phyloP scores from a whole-genome alignment of 345 rosid species.

The Citrus cavaleriei region DNA sequence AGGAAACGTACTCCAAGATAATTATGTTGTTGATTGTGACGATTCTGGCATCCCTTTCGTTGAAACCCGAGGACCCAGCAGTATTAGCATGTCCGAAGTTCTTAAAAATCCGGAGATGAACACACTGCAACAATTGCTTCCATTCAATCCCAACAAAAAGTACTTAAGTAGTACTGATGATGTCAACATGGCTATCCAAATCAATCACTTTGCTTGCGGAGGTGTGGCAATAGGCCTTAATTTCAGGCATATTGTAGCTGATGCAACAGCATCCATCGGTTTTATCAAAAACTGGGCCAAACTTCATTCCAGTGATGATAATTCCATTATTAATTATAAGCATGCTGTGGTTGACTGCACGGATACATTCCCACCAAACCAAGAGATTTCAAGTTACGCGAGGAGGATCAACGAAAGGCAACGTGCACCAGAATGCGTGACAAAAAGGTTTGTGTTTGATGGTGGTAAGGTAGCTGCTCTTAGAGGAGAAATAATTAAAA shows the following conservation, averaged over 20 bases:
- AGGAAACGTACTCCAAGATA: background rate
- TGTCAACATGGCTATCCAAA: background rate
- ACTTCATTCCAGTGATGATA: background rate
- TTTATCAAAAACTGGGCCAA: slow-evolving; percentile 21
- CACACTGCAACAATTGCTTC: background rate
- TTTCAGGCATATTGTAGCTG: slow-evolving; percentile 22
- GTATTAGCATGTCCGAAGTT: background rate
- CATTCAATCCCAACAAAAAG: background rate
- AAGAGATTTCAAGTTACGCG: background rate
- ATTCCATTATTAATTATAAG: background rate
- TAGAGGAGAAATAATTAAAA: background rate
- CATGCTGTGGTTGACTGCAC: background rate
- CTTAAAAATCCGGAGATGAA: background rate
- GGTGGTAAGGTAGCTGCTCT: background rate
- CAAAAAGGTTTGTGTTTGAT: background rate
- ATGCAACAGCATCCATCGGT: slow-evolving; percentile 7
- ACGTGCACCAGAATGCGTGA: background rate
- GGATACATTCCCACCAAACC: background rate
- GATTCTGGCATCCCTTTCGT: background rate
- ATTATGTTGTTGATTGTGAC: background rate
- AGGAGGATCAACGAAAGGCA: background rate
- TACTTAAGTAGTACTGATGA: background rate
- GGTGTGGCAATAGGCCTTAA: slow-evolving; percentile 27
- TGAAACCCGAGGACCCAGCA: background rate
- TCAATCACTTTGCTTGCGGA: slow-evolving; percentile 13